Percentiles rank a stretch among this genome's conserved stretches.
Evolutionary conservation across 768 basidiomycete genomes (phyloP).

Genomic region (Leucosporidium yakuticum): DNA sequence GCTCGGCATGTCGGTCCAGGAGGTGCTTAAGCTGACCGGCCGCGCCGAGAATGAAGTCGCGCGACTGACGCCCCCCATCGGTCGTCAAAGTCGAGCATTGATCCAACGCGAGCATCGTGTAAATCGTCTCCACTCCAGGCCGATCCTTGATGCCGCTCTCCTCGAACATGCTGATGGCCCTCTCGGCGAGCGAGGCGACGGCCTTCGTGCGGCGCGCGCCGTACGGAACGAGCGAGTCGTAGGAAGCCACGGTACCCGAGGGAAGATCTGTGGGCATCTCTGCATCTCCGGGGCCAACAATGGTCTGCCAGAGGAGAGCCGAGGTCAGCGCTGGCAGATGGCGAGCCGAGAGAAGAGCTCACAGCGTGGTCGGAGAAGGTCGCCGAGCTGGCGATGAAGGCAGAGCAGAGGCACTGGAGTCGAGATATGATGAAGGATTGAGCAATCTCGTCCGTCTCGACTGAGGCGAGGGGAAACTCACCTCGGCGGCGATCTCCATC

Average conservation of each 20-base stretch:
- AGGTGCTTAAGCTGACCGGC: background rate
- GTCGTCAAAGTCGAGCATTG: background rate
- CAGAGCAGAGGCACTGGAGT: background rate
- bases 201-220: background rate
- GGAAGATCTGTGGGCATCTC: background rate
- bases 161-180: background rate
- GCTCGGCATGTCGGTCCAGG: background rate
- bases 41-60: background rate
- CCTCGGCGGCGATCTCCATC: background rate
- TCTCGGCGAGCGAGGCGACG: background rate
- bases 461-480: background rate
- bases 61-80: background rate
- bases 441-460: background rate
- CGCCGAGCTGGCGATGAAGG: constrained; percentile 1
- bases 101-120: background rate
- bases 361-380: background rate
- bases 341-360: background rate
- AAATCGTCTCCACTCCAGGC: background rate
- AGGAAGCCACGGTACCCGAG: background rate
- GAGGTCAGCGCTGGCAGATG: background rate
- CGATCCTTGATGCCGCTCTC: background rate
- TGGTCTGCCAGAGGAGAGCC: background rate
- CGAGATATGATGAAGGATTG: background rate
- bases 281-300: background rate
- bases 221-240: background rate